Evolutionary conservation across 139 green algal species (phyloP), one percentile per base, ranked within the genome.

Genomic region (Nannochloris sp.): DNA sequence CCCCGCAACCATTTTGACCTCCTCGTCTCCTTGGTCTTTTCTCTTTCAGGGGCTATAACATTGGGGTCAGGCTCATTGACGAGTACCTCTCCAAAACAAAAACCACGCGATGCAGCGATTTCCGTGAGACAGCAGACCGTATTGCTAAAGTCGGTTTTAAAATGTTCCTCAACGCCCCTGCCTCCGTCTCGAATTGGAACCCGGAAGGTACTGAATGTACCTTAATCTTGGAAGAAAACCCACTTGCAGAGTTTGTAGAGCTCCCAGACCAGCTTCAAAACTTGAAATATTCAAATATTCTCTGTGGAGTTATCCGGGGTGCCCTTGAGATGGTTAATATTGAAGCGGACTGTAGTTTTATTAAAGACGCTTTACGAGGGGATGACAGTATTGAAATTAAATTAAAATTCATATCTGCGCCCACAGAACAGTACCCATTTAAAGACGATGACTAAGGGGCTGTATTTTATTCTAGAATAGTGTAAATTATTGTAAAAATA

Each of bases 221-320:
- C 66, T 60, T 97, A 72, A 60, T 94, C 7, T 61, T 97, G 51
- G 84, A 90, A 4, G 91, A 96, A 59, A 96, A 97, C 75, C 91
- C 88, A 3, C 74, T 99, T 38, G 85, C 88, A 24, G 91, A 97
- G 65, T 97, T 97, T 82, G 93, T 97, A 31, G 92, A 99, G 83
- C 84, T 99, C 19, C 93, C 93, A 14, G 85, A 93, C 31, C 68
- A 87, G 57, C 89, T 90, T 67, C 10, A 45, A 25, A 51, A n/a
- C 12, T 82, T 99, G 9, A 74, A 67, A 13, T 99, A 97, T 72
- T 93, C 81, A 69, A 93, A 94, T 70, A 64, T 97, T 27, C 75
- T 99, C 46, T 91, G 83, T 54, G 93, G 93, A 1, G 89, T 96
- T 4, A 84, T 99, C 14, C 54, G 86, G 4, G 92, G 93, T 0